Evolutionary conservation across 2,329 filamentous ascomycete genomes (phyloP).

Genomic region (Penicillium sp.): DNA sequence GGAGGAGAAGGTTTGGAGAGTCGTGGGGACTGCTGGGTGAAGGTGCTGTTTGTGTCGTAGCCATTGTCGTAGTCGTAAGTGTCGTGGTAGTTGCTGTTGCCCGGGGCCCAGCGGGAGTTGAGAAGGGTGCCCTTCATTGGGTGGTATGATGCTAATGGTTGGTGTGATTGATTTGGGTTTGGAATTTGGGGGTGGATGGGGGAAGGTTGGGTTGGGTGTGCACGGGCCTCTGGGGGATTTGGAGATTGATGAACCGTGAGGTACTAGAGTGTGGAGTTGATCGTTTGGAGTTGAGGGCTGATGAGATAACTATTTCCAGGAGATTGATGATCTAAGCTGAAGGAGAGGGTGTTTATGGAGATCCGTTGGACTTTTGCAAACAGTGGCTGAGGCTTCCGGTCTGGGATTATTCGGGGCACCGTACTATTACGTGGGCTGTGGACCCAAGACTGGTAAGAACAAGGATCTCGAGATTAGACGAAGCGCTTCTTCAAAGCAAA

Average conservation of each 20-base stretch:
- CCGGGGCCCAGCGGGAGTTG: constrained; percentile 29
- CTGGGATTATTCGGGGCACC: neutral
- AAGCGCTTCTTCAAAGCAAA: neutral
- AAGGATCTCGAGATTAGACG: constrained; percentile 1
- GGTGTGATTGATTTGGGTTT: neutral
- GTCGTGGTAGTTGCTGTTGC: neutral
- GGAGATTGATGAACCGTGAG: neutral
- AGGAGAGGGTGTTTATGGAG: neutral
- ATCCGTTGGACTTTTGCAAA: neutral
- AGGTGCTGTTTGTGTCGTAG: neutral
- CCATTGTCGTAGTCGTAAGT: neutral
- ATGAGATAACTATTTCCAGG: too few species aligned
- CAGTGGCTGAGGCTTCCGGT: neutral
- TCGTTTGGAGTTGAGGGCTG: neutral
- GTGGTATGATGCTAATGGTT: neutral
- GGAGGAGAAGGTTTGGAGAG: neutral
- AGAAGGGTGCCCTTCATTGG: constrained; percentile 19
- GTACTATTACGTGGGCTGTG: constrained; percentile 5
- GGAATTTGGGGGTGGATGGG: neutral
- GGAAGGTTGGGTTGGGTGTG: constrained; percentile 3
- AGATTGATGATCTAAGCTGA: neutral
- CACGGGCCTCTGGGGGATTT: constrained; percentile 10
- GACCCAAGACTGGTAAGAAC: neutral
- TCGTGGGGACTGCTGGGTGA: neutral
- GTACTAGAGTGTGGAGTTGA: neutral